These are phyloP conservation scores for Rhizopus delemar DNA, from an alignment of 371 early-diverging fungal species.

Conservation along the genomic window DNA sequence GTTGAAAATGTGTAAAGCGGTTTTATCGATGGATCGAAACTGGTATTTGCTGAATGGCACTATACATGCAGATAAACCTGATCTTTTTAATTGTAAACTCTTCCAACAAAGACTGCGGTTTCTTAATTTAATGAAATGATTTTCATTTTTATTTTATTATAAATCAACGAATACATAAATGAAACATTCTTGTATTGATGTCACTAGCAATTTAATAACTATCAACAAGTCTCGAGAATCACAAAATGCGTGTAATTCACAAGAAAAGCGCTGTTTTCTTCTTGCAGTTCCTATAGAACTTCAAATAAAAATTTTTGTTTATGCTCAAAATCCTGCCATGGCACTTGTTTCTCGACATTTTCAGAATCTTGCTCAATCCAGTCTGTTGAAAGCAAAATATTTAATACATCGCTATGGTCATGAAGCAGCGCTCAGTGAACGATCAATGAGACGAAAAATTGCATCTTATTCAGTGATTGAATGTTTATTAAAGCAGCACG, in stretches of 20 bases:
- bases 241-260: neutral
- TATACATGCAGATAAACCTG: no score
- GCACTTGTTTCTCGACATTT: slow-evolving; percentile 18
- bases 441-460: slow-evolving; percentile 29
- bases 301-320: slow-evolving; percentile 33
- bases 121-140: no score
- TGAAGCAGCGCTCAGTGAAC: slow-evolving; percentile 27
- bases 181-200: no score
- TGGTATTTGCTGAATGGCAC: no score
- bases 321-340: slow-evolving; percentile 38
- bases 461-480: slow-evolving; percentile 27
- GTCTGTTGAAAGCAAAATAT: slow-evolving; percentile 31
- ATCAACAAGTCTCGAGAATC: no score
- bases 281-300: slow-evolving; percentile 35
- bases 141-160: no score
- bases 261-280: neutral
- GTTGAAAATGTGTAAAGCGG: no score
- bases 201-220: no score
- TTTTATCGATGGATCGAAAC: no score
- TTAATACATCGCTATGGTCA: slow-evolving; percentile 37
- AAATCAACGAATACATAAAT: no score
- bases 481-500: slow-evolving; percentile 21
- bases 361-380: slow-evolving; percentile 29
- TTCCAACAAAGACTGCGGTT: no score
- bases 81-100: no score